phyloP scores from a whole-genome alignment of 352 stramenopile species.

The Thalassiosira hispida region DNA sequence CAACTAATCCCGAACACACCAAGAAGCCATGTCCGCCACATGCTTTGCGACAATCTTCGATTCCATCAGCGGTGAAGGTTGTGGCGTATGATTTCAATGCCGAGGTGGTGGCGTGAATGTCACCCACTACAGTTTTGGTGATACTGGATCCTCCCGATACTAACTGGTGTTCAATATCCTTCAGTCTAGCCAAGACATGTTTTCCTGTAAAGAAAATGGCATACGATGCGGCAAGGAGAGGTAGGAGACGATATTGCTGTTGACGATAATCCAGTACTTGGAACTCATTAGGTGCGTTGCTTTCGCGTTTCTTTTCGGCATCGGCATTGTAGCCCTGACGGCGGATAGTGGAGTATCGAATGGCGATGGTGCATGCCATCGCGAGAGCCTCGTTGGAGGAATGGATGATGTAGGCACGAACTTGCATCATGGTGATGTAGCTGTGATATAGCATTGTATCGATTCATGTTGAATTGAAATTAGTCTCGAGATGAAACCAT shows the following conservation, averaged over 20 bases:
- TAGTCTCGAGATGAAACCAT: no score
- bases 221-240: slow-evolving; percentile 90
- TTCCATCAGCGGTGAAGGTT: slow-evolving; percentile 90
- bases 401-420: slow-evolving; percentile 83
- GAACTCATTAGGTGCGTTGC: slow-evolving; percentile 78
- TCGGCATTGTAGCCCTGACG: slow-evolving; percentile 87
- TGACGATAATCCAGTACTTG: slow-evolving; percentile 94
- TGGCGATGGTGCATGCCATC: slow-evolving; percentile 91
- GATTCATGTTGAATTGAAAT: no score
- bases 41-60: slow-evolving; percentile 93
- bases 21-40: slow-evolving; percentile 96
- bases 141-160: slow-evolving; percentile 54
- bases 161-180: slow-evolving; percentile 88
- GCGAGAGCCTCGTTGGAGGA: slow-evolving; percentile 83
- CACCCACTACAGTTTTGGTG: slow-evolving; percentile 82
- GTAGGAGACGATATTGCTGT: slow-evolving; percentile 93
- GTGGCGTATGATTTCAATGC: slow-evolving; percentile 94
- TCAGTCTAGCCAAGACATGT: slow-evolving; percentile 86
- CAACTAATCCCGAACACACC: slow-evolving; percentile 89
- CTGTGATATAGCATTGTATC: not conserved
- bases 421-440: slow-evolving; percentile 90
- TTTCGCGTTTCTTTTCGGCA: slow-evolving; percentile 33
- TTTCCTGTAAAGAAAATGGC: slow-evolving; percentile 92
- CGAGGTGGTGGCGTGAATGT: slow-evolving; percentile 94
- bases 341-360: slow-evolving; percentile 92